phyloP scores from a whole-genome alignment of 306 rosid genomes.

The Acacia confusa region DNA sequence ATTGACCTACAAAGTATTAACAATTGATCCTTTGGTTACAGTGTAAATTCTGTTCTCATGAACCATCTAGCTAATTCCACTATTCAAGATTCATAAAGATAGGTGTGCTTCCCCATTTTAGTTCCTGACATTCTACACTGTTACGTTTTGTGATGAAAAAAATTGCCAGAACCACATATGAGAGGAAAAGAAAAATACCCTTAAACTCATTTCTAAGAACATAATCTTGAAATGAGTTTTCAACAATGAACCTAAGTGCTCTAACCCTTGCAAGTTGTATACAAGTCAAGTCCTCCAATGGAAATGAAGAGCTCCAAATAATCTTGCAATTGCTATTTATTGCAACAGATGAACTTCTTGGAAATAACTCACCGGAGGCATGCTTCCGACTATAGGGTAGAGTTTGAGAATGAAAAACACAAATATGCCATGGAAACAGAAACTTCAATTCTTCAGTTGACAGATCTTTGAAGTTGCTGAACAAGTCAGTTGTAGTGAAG shows the following conservation, averaged over 20 bases:
- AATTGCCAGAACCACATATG: background rate
- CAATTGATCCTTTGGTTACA: background rate
- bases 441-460: conserved; percentile 25
- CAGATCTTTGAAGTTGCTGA: conserved; percentile 58
- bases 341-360: background rate
- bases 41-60: background rate
- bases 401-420: background rate
- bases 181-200: background rate
- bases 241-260: background rate
- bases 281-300: background rate
- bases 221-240: background rate
- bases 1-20: background rate
- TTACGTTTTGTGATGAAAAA: background rate
- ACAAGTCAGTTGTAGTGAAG: too few relatives aligned
- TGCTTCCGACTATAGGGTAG: background rate
- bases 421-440: background rate
- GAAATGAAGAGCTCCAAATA: background rate
- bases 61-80: background rate
- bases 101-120: background rate
- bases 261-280: background rate
- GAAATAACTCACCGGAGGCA: background rate
- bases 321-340: background rate
- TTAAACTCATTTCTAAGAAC: background rate
- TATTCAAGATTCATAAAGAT: background rate
- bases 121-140: background rate